Base-by-base conservation (phyloP, 1,284 basidiomycete genomes). In the Ganoderma resinaceum region DNA sequence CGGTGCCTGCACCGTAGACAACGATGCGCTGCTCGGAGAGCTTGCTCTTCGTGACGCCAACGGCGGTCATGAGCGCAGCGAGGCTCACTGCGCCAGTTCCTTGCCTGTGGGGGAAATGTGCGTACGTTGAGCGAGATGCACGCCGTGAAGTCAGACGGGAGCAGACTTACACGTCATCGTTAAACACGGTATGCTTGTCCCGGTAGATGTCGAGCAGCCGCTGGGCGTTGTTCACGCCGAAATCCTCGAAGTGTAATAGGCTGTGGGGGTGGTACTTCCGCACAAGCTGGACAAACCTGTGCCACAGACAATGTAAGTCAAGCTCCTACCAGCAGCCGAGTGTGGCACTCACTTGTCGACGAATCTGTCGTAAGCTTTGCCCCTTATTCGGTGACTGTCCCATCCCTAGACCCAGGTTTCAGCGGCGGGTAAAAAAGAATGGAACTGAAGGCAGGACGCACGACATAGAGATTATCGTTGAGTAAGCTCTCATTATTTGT, bases 41-140 rank as follows among this genome's bases (percentile, higher is more conserved):
- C 71, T 83, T 86, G 65, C 81, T 80, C 75, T 89, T 90, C 20
- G 91, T 92, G n/a, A 94, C 89, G 29, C 89, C 88, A 63, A 92
- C 86, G 1, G 91, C 92, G 0, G 92, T 85, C 83, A 92, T 89
- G 43, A 93, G 79, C 14, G 88, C 89, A 0, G 93, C 87, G 18
- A 95, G 85, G 0, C 93, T 91, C 18, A 96, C 93, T 0, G 93
- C 94, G 1, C 94, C 93, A 0, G 94, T 96, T 11, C 94, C 94
- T 82, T 95, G 93, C 42, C 92, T 94, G 75, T 40, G 31, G 31
- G 20, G 18, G 62, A 35, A 35, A 53, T 62, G 31, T 9, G 23
- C 26, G 26, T n/a, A 43, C 42, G 35, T 11, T 33, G 46, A 9
- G 26, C 11, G 6, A 26, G 5, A 53, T 35, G 23, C 26, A 31